A percentile compares a stretch with the other conserved stretches of the same genome.
Conservation (phyloP, 1,284 basidiomycete genomes). For the Kalmanozyma brasiliensis region DNA sequence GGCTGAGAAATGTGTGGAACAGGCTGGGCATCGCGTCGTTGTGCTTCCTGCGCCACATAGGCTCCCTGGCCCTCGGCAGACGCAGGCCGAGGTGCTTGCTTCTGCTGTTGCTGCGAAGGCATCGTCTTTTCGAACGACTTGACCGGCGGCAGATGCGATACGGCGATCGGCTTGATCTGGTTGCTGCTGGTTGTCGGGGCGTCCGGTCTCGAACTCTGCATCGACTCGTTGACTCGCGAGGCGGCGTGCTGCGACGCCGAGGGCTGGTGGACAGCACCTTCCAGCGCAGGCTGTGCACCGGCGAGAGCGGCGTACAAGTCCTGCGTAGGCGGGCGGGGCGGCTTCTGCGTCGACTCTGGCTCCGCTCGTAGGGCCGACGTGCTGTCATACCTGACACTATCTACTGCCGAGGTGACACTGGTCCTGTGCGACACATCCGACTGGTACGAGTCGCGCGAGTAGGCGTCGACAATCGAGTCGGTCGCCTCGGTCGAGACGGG, state of each 20-base stretch:
- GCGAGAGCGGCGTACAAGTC: constrained; percentile 14
- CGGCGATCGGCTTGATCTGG: constrained; percentile 49
- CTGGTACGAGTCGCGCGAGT: constrained; percentile 57
- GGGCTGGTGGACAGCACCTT: not conserved
- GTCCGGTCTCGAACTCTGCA: constrained; percentile 17
- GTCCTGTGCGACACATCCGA: constrained; percentile 57
- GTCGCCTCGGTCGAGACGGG: constrained; percentile 54
- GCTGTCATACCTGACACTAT: constrained; percentile 29
- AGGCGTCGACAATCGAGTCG: constrained; percentile 59
- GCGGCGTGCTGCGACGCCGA: not conserved
- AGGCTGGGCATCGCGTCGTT: constrained; percentile 19
- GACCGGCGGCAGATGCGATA: constrained; percentile 50
- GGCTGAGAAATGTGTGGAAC: constrained; percentile 4
- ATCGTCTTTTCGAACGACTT: constrained; percentile 54
- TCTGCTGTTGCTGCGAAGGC: constrained; percentile 22
- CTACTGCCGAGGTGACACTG: constrained; percentile 51
- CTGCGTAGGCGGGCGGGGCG: constrained; percentile 56
- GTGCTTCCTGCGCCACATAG: constrained; percentile 6
- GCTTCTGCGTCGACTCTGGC: constrained; percentile 14
- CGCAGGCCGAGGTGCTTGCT: constrained; percentile 16
- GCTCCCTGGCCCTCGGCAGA: constrained; percentile 12
- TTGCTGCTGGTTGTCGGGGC: constrained; percentile 6
- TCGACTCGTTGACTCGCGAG: constrained; percentile 5
- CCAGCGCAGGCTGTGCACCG: not conserved
- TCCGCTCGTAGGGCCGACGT: constrained; percentile 2